Percentiles rank a stretch among this genome's conserved stretches.
phyloP scores from a whole-genome alignment of 2,329 filamentous ascomycete species.

The Trichocomaceae sp. region DNA sequence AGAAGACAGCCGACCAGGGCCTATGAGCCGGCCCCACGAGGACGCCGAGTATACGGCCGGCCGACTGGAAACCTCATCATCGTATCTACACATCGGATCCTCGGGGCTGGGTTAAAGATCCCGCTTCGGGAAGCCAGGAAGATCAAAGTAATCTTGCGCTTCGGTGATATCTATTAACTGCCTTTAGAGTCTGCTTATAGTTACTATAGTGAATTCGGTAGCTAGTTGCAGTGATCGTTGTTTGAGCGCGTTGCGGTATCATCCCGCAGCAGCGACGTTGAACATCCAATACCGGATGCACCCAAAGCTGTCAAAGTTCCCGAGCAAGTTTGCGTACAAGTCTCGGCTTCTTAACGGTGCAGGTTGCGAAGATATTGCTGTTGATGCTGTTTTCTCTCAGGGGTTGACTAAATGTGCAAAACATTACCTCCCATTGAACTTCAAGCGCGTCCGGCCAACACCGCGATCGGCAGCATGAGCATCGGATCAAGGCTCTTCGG shows the following conservation, averaged over 20 bases:
- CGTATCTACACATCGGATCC: too few species aligned
- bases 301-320: background rate
- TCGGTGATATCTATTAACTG: background rate
- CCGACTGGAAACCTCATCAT: too few species aligned
- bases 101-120: too few species aligned
- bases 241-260: background rate
- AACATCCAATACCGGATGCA: background rate
- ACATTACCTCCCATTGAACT: too few species aligned
- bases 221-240: background rate
- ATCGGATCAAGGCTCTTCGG: too few species aligned
- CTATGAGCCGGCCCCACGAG: too few species aligned
- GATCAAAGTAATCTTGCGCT: background rate
- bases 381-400: background rate
- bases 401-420: too few species aligned
- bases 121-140: background rate
- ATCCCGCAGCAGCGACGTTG: background rate
- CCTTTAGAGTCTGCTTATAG: background rate
- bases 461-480: too few species aligned
- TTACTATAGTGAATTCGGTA: background rate
- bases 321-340: background rate
- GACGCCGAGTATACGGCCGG: too few species aligned
- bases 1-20: too few species aligned
- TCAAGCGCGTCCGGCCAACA: too few species aligned
- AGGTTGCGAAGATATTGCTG: background rate
- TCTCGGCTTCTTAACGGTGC: background rate